Evolutionary conservation across 331 rosid species (phyloP), one percentile per base, ranked within the genome.

Genomic region (Spiraea crenata): DNA sequence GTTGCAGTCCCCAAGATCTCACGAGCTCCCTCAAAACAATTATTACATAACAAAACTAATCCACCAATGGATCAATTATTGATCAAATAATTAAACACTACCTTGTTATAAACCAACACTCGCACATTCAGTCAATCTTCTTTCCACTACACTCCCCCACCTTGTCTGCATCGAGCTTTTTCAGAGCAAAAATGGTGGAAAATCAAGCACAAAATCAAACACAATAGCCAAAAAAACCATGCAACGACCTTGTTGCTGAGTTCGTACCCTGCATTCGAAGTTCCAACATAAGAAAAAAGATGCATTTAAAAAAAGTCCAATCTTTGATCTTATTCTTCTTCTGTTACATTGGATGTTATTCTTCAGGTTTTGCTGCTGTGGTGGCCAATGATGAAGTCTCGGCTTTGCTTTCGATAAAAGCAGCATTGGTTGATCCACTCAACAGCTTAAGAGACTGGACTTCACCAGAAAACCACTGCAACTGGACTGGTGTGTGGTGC

Each of bases 401-500:
- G n/a, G 76, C 88, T 66, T 81, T 93, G 69, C 90, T 91, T 83
- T 80, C 95, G 4, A 70, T 93, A 45, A 93, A 87, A 86, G 78
- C 82, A 3, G 74, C 86, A 49, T 85, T 91, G 15, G 3, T 80
- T 76, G 99, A 93, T 84, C 89, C 96, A 0, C 71, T 87, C 46
- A 76, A 79, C 47, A 56, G 78, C 61, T 88, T 93, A 7, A 57
- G 71, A 31, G 82, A 83, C 80, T 93, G 99, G 99, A 91, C 82
- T 40, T 50, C 58, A 56, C 68, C 42, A 34, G 84, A 84, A 50
- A 69, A 77, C 42, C 90, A 87, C 67, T 93, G 99, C 58, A 70
- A 78, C 35, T 93, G 99, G 99, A 83, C 75, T 49, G 97, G 95
- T 0, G 84, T 91, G 10, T 56, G 39, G 74, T 93, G 99, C 92